These are phyloP conservation scores for Cryptosporidium muris DNA, from an alignment of 169 alveolate genomes.

Conservation along the genomic window DNA sequence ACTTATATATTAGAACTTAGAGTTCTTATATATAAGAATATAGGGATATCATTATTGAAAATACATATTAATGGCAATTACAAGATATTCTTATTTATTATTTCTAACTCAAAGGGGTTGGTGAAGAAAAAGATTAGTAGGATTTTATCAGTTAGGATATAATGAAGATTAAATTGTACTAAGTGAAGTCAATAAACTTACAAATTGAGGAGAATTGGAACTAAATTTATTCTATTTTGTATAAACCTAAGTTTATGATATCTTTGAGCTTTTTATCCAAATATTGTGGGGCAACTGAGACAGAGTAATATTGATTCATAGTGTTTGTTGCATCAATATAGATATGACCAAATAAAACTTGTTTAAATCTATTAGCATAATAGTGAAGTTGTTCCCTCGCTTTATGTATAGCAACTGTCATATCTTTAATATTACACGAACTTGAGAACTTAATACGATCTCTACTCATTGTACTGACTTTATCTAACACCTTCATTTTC, in stretches of 20 bases:
- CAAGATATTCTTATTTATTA: too few species aligned
- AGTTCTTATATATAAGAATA: too few species aligned
- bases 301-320: conserved; percentile 58
- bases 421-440: conserved; percentile 62
- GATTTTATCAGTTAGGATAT: too few species aligned
- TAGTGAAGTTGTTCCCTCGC: conserved; percentile 71
- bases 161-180: too few species aligned
- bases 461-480: conserved; percentile 27
- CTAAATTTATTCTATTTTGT: conserved; percentile 9
- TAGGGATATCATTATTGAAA: too few species aligned
- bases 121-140: too few species aligned
- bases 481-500: conserved; percentile 33
- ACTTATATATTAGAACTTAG: too few species aligned
- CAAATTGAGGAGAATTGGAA: too few species aligned
- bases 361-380: conserved; percentile 31
- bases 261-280: conserved; percentile 39
- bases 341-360: conserved; percentile 56
- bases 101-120: too few species aligned
- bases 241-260: conserved; percentile 33
- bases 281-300: conserved; percentile 69
- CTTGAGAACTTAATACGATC: conserved; percentile 24
- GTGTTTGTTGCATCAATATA: conserved; percentile 47
- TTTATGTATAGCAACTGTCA: conserved; percentile 69
- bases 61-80: too few species aligned
- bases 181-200: too few species aligned